Evolutionary conservation across 2,329 filamentous ascomycete genomes (phyloP), one percentile per base, ranked within the genome.

Genomic region (Fusarium vanettenii): DNA sequence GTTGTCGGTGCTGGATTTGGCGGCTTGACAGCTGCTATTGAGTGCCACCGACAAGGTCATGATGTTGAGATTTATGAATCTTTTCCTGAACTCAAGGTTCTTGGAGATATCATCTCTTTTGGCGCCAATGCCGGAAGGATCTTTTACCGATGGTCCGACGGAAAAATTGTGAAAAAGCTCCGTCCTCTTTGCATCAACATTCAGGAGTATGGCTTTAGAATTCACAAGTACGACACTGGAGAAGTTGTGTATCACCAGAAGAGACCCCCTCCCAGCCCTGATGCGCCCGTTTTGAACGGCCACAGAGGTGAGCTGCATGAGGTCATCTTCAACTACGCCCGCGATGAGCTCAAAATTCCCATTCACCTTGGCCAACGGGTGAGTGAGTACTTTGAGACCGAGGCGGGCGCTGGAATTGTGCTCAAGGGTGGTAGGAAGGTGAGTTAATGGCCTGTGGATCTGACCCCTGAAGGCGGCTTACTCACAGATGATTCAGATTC

Each of bases 241-340:
- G 90, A 92, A 79, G 85, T 91, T 13, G 86, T 92, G 25, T 86
- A 88, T 65, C 89, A 90, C 67, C 90, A 92, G 67, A 86, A 88
- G 11, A 60, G 73, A 13, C 52, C 67, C 0, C 75, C 75, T 6
- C 75, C 75, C 0, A 74, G 52, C 2, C 69, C 64, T 2, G 69
- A 76, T n/a, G 63, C 75, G 9, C 75, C 75, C 2, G 65, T 76
- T 0, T 29, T 76, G 39, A 74, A 74, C 14, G 74, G 74, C 0
- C 74, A 76, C 29, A 55, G 74, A 16, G 74, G 74, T 7, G 69
- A 70, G 16, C 2, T 76, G 5, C 74, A 76, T 18, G 60, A 69
- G 13, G 41, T 76, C 14, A 70, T 76, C 14, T 67, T 70, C 59
- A 66, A 71, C 3, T 77, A 77, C 50, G 74, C 74, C 39, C 48